phyloP scores from a whole-genome alignment of 2,329 filamentous ascomycete genomes.

The Graphilbum ipis-grandicollis region DNA sequence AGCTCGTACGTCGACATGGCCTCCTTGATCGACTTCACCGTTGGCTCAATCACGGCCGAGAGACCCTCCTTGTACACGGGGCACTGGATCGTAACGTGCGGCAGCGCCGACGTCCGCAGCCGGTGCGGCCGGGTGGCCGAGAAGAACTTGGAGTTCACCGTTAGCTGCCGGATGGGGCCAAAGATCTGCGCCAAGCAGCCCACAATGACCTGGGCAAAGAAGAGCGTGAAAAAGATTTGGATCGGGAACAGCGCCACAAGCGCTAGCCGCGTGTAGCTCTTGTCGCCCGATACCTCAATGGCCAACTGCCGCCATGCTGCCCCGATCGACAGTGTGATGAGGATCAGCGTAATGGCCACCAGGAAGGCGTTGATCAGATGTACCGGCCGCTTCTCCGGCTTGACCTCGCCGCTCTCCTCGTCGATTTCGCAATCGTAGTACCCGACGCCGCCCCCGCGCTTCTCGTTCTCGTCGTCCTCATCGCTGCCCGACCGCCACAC shows the following conservation, averaged over 20 bases:
- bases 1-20: constrained; percentile 63
- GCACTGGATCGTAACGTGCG: constrained; percentile 69
- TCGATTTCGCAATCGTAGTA: constrained; percentile 39
- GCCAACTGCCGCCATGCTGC: constrained; percentile 53
- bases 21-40: constrained; percentile 60
- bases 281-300: constrained; percentile 49
- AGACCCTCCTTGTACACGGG: constrained; percentile 81
- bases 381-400: constrained; percentile 46
- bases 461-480: constrained; percentile 35
- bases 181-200: constrained; percentile 61
- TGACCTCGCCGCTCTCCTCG: constrained; percentile 51
- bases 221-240: constrained; percentile 66
- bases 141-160: constrained; percentile 65
- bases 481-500: constrained; percentile 48
- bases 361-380: constrained; percentile 55
- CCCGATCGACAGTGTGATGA: constrained; percentile 50
- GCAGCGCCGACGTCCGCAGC: constrained; percentile 37
- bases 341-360: constrained; percentile 45
- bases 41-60: constrained; percentile 55
- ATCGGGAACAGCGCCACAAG: constrained; percentile 50
- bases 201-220: constrained; percentile 65
- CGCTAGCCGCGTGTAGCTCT: constrained; percentile 41
- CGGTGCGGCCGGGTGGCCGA: constrained; percentile 53
- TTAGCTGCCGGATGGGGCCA: constrained; percentile 57
- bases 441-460: constrained; percentile 23